Evolutionary conservation across 2,329 filamentous ascomycete genomes (phyloP), one percentile per base, ranked within the genome.

Genomic region (Drechslerella dactyloides): DNA sequence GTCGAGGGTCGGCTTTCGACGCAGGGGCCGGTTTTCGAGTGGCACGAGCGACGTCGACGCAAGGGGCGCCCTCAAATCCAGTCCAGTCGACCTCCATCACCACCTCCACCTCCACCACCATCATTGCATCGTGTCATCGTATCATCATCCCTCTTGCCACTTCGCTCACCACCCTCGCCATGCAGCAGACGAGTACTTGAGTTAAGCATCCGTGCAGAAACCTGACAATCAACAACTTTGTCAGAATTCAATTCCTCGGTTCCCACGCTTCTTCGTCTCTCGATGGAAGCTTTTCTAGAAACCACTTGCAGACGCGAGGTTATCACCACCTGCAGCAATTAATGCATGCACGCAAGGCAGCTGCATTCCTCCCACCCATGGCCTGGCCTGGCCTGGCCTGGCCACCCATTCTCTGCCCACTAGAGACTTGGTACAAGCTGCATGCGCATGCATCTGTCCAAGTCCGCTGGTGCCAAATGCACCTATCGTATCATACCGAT

Each of bases 401-500:
- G 10, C 13, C 40, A 44, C 15, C 13, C 40, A 44, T 17, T n/a
- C 40, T 44, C 40, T 7, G 5, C 40, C 40, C 40, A 15, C 17
- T 44, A 10, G 10, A 7, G 13, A 15, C 15, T 44, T 17, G 10
- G 10, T 44, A 15, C 10, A 15, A 21, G 6, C 13, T 19, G 44
- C 17, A 19, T 48, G 19, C 3, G 44, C 44, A 19, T 48, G 44
- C 44, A 48, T 19, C 8, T 19, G 19, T 19, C 15, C 40, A 6
- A 3, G 40, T 17, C 11, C 35, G 35, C 35, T 37, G 35, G 7
- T 15, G 15, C 35, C 7, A 37, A 37, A 44, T 17, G 40, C 44
- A 48, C 44, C 44, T 48, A 48, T 48, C 44, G 21, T 48, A 48
- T 48, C 44, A 48, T 23, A 19, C 21, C 44, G 40, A 48, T 17